Base-by-base conservation (phyloP, 2,329 filamentous ascomycete genomes). In the Colletotrichum godetiae region DNA sequence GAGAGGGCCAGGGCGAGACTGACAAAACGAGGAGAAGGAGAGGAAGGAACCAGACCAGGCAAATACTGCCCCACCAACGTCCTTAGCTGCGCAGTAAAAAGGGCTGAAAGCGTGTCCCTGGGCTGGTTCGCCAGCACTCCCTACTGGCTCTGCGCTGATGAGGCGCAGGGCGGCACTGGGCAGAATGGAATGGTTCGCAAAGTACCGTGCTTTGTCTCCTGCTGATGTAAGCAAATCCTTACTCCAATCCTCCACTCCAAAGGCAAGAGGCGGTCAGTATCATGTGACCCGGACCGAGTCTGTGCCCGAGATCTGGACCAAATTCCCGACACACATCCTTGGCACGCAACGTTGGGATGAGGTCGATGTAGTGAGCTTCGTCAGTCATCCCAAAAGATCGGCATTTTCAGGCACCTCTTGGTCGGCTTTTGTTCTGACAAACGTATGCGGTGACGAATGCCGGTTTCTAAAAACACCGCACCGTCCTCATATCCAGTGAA, bases 21-120 rank as follows among this genome's bases (percentile, higher is more conserved):
- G 37, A 42, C 5, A 15, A 15, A 19, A 5, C 15, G 37, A 42
- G 37, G 19, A 42, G 37, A n/a, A n/a, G n/a, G n/a, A 42, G 42
- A 49, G 42, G 42, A 53, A 67, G 55, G 58, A 37, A 52, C 35
- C 53, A 63, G 57, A 37, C 35, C 52, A 63, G 57, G 58, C 37
- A 35, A 49, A 59, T 65, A 68, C 53, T 56, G 70, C 66, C 70
- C 70, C 70, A 60, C 70, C 19, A 63, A 55, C n/a, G 70, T 64
- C 58, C 52, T 56, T 72, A 58, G 27, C 52, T 60, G 62, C 60
- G 61, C 57, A 37, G 52, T 31, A 33, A 42, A 56, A 56, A 65
- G 62, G 52, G 62, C 62, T 63, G 61, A 63, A 37, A 63, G 61
- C 46, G 61, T 33, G 31, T 49, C 46, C 46, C 46, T 65, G 27